Base-by-base conservation (phyloP, 2,329 filamentous ascomycete genomes). In the Fusarium proliferatum region DNA sequence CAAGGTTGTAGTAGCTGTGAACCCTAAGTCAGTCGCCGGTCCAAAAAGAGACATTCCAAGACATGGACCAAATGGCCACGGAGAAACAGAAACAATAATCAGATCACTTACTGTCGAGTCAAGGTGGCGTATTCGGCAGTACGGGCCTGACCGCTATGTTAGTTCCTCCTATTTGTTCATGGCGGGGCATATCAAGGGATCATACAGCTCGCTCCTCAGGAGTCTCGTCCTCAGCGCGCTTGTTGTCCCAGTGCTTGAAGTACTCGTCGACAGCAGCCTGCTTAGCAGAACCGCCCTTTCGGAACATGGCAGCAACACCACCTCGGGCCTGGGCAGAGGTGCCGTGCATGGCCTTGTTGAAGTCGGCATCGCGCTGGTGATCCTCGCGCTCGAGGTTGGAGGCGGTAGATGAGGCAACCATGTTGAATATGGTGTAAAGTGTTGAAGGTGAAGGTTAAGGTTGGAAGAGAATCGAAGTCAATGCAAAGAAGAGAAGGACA, bases 221-320 rank as follows among this genome's bases (percentile, higher is more conserved):
- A 4, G 96, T 98, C 88, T 99, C 96, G 46, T 92, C 89, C 72
- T 88, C 91, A 38, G 86, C 93, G 51, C 86, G 84, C 85, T 97
- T 95, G 86, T 96, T 93, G 83, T 97, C 94, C 93, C 94, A 97
- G 82, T 97, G 95, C 88, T 97, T 97, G 87, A 97, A 97, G 85
- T 97, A 97, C 82, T 97, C 94, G 80, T 96, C 93, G 34, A 95
- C 89, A 52, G 94, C 94, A 59, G 92, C 92, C 82, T 94, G 90
- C 81, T 97, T 93, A 12, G 94, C 94, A 36, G 86, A 80, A 36
- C 79, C 75, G 82, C 96, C 92, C 87, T 99, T 99, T 81, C 88
- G 87, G 80, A 97, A 87, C 91, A 98, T 95, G 79, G 96, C 94
- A 77, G 90, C 86, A 78, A 98, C 89, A 76, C 94, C 94, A 80